These are phyloP conservation scores for Phytophthora tentaculata DNA, from an alignment of 352 stramenopile species.

Conservation along the genomic window DNA sequence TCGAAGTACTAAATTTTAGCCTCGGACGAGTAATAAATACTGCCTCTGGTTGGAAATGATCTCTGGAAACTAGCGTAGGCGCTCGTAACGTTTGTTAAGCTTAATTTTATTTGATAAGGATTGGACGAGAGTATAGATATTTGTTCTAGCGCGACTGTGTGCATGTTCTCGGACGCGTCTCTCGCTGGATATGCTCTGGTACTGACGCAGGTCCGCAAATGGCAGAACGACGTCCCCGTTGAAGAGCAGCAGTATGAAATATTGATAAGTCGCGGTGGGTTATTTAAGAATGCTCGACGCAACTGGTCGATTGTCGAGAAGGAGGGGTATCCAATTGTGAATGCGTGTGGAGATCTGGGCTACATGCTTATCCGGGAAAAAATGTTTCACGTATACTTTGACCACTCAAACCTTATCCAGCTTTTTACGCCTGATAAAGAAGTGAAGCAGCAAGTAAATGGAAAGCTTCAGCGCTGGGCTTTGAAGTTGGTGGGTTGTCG, in stretches of 20 bases:
- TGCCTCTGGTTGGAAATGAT: too few relatives aligned
- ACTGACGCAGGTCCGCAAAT: slow-evolving; percentile 3
- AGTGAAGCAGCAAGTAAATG: slow-evolving; percentile 16
- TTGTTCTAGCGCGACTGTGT: not conserved
- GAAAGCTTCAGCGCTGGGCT: slow-evolving; percentile 23
- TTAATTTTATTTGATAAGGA: too few relatives aligned
- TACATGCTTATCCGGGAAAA: slow-evolving; percentile 10
- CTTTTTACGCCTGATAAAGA: slow-evolving; percentile 7
- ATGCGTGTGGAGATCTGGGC: slow-evolving; percentile 11
- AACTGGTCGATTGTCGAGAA: slow-evolving; percentile 28
- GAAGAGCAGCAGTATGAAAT: slow-evolving; percentile 14
- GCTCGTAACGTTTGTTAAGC: too few relatives aligned
- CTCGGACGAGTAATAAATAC: too few relatives aligned
- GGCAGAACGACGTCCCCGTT: slow-evolving; percentile 4
- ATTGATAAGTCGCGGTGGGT: slow-evolving; percentile 5
- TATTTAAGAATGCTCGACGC: not conserved
- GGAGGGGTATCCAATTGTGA: slow-evolving; percentile 12
- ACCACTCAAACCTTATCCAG: slow-evolving; percentile 23
- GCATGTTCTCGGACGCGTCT: not conserved
- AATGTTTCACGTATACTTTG: slow-evolving; percentile 7
- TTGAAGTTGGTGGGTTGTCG: slow-evolving; percentile 11
- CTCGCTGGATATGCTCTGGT: not conserved
- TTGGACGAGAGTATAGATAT: too few relatives aligned
- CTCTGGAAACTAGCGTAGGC: too few relatives aligned
- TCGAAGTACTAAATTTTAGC: too few relatives aligned